A percentile compares a stretch with the other conserved stretches of the same genome.
These are phyloP conservation scores for Alternaria ethzedia DNA, from an alignment of 2,329 filamentous ascomycete species.

Conservation along the genomic window DNA sequence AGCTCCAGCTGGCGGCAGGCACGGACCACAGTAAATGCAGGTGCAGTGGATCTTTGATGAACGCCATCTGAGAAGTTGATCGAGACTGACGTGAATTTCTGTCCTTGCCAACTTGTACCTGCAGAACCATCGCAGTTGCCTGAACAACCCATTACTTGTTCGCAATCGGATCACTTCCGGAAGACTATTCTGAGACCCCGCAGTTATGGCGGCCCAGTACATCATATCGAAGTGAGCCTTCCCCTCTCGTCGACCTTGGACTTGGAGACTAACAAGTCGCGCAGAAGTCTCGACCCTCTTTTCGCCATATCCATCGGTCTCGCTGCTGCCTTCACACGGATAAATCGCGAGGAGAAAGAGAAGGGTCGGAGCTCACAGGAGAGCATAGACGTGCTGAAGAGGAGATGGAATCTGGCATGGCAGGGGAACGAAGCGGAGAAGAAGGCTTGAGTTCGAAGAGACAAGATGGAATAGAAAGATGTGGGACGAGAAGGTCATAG, in stretches of 20 bases:
- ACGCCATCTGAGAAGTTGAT: conserved; percentile 21
- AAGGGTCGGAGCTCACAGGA: conserved; percentile 50
- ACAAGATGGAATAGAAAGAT: background rate
- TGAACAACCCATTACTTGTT: background rate
- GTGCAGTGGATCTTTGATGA: conserved; percentile 20
- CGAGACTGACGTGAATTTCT: background rate
- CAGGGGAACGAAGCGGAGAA: conserved; percentile 4
- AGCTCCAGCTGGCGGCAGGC: conserved; percentile 16
- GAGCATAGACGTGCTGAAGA: conserved; percentile 50
- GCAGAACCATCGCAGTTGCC: background rate
- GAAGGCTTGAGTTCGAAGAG: background rate
- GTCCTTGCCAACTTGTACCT: background rate
- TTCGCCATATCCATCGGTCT: conserved; percentile 58
- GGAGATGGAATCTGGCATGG: conserved; percentile 46
- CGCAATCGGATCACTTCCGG: background rate
- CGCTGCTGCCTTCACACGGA: conserved; percentile 50
- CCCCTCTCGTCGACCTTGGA: background rate
- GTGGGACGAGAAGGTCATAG: background rate
- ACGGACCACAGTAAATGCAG: conserved; percentile 24
- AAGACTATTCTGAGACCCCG: background rate
- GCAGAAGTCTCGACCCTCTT: conserved; percentile 55
- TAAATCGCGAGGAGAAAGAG: conserved; percentile 56
- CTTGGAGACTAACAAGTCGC: background rate
- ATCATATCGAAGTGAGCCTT: conserved; percentile 54
- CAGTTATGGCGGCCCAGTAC: conserved; percentile 45